Evolutionary conservation across 148 eudicot species (phyloP).

Genomic region (Rheum nobile): DNA sequence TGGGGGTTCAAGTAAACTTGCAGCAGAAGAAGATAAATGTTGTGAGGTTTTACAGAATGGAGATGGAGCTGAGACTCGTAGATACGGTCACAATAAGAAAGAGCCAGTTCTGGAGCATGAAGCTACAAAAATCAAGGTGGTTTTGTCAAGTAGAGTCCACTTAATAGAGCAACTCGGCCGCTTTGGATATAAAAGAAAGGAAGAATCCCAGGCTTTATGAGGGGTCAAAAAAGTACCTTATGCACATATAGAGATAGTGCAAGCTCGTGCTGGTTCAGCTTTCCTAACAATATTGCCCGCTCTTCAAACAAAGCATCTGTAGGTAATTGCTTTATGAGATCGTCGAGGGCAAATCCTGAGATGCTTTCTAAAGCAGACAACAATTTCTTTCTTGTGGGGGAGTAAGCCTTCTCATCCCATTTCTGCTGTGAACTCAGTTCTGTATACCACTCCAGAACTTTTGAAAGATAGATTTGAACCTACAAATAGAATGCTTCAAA

Average conservation of each 20-base stretch:
- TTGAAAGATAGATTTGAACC: constrained; percentile 96
- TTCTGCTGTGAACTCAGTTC: constrained; percentile 59
- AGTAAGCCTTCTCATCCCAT: constrained; percentile 78
- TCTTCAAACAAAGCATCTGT: constrained; percentile 83
- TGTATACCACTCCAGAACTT: constrained; percentile 90
- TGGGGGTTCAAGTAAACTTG: constrained; percentile 91
- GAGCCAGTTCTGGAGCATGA: constrained; percentile 84
- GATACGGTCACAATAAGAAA: constrained; percentile 86
- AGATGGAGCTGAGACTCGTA: constrained; percentile 65
- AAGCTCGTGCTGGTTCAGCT: constrained; percentile 92
- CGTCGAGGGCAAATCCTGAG: constrained; percentile 78
- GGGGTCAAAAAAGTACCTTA: constrained; percentile 43
- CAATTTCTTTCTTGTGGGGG: constrained; percentile 82
- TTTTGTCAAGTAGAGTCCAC: neutral
- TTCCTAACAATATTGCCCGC: constrained; percentile 83
- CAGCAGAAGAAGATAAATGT: constrained; percentile 78
- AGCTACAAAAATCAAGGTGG: constrained; percentile 36
- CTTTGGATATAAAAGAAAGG: neutral
- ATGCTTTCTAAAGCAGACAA: constrained; percentile 79
- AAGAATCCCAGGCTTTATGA: neutral
- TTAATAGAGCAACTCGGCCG: neutral
- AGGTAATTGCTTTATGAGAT: constrained; percentile 77
- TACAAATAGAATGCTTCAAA: constrained; percentile 11
- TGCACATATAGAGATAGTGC: constrained; percentile 85
- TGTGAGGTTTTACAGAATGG: constrained; percentile 40